phyloP scores from a whole-genome alignment of 1,284 basidiomycete genomes.

The Quambalaria eucalypti region DNA sequence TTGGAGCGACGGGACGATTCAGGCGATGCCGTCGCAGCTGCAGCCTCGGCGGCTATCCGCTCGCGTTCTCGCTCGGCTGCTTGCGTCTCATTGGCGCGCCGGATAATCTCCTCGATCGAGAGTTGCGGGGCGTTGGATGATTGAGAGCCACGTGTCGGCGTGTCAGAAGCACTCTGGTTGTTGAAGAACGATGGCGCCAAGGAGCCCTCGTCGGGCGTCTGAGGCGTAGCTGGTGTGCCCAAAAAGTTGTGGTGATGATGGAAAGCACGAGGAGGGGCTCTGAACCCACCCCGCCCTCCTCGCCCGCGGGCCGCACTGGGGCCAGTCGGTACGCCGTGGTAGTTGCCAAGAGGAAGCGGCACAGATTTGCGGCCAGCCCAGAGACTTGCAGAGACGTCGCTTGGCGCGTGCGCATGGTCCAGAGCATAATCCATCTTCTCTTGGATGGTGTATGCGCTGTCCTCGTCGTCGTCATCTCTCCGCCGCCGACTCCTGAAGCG shows the following conservation, averaged over 20 bases:
- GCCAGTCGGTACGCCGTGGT: neutral
- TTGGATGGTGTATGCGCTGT: conserved; percentile 10
- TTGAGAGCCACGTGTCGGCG: neutral
- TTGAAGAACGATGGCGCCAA: too few species aligned
- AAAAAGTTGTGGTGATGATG: neutral
- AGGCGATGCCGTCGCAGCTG: neutral
- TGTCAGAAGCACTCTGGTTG: too few species aligned
- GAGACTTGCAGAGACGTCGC: conserved; percentile 16
- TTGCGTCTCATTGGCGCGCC: conserved; percentile 37
- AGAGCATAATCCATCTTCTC: conserved; percentile 5
- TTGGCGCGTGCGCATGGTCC: conserved; percentile 28
- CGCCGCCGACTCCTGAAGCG: conserved; percentile 10
- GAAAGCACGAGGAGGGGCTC: neutral
- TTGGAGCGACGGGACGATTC: neutral
- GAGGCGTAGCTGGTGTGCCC: conserved; percentile 7
- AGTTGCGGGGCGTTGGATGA: neutral
- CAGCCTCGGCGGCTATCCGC: neutral
- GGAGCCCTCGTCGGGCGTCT: conserved; percentile 5
- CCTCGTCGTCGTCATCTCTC: conserved; percentile 24
- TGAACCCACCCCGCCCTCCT: neutral
- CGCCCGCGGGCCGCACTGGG: neutral
- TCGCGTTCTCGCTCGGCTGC: conserved; percentile 13
- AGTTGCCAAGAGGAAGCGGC: conserved; percentile 5
- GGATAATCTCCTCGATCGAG: conserved; percentile 40
- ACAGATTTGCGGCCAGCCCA: conserved; percentile 1